phyloP scores from a whole-genome alignment of 495 filamentous ascomycete species.

The Lepraria neglecta region DNA sequence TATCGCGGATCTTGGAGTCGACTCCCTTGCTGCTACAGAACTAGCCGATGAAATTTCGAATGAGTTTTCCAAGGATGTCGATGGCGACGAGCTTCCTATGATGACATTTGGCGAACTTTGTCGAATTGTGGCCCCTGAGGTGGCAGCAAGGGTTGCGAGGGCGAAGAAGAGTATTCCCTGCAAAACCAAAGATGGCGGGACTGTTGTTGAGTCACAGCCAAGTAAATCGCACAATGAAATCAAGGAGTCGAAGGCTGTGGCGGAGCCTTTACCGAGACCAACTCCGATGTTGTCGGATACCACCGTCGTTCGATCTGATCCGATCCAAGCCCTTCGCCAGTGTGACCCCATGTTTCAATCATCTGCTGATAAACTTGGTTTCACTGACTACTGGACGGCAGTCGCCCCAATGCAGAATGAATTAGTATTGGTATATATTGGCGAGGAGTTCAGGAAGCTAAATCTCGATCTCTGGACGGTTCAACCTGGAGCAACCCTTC shows the following conservation, averaged over 20 bases:
- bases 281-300: not conserved
- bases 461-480: slow-evolving; percentile 29
- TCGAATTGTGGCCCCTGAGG: slow-evolving; percentile 4
- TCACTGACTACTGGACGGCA: slow-evolving; percentile 28
- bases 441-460: slow-evolving; percentile 34
- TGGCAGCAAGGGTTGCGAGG: not conserved
- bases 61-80: slow-evolving; percentile 5
- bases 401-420: slow-evolving; percentile 30
- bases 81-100: not conserved
- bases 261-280: not conserved
- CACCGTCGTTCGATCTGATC: slow-evolving; percentile 11
- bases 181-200: not conserved
- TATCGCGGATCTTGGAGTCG: slow-evolving; percentile 21
- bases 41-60: slow-evolving; percentile 19
- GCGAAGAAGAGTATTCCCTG: not conserved
- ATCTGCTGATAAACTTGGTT: slow-evolving; percentile 17
- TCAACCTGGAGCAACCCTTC: slow-evolving; percentile 26
- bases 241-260: slow-evolving; percentile 14
- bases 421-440: slow-evolving; percentile 34
- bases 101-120: slow-evolving; percentile 18
- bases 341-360: slow-evolving; percentile 6
- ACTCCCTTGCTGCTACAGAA: slow-evolving; percentile 24
- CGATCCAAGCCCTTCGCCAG: slow-evolving; percentile 9
- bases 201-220: slow-evolving; percentile 3
- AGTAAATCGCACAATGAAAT: slow-evolving; percentile 21